These are phyloP conservation scores for Daedaleopsis nitida DNA, from an alignment of 768 basidiomycete species.

Conservation along the genomic window DNA sequence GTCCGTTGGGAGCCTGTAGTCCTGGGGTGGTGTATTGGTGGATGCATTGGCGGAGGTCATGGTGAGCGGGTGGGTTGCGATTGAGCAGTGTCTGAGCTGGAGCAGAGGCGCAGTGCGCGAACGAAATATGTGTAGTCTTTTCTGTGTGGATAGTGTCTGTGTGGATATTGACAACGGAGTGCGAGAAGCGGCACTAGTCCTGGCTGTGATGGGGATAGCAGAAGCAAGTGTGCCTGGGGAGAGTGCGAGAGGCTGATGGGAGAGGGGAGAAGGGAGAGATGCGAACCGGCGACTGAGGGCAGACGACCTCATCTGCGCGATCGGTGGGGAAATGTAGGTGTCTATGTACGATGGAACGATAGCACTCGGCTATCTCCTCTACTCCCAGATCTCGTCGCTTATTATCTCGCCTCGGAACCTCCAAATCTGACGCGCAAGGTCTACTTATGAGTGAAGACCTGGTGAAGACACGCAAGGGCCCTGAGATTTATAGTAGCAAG, in stretches of 20 bases:
- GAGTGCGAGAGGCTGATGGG: background rate
- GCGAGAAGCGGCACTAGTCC: background rate
- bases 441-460: too few relatives aligned
- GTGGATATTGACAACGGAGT: background rate
- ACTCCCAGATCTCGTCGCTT: background rate
- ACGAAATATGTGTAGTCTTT: background rate
- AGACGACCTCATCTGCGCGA: conserved; percentile 7
- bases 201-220: background rate
- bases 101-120: background rate
- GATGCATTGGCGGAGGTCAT: conserved; percentile 10
- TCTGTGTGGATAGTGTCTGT: background rate
- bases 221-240: background rate
- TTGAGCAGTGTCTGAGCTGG: conserved; percentile 6
- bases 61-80: conserved; percentile 3
- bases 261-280: background rate
- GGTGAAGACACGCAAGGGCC: background rate
- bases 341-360: conserved; percentile 6
- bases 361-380: background rate
- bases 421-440: too few relatives aligned
- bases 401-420: too few relatives aligned
- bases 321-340: conserved; percentile 10
- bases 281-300: conserved; percentile 1
- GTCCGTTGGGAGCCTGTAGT: conserved; percentile 63
- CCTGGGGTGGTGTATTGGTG: conserved; percentile 9
- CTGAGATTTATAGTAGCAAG: background rate